Base-by-base conservation (phyloP, 495 filamentous ascomycete genomes). In the Aspergillus sclerotioniger region DNA sequence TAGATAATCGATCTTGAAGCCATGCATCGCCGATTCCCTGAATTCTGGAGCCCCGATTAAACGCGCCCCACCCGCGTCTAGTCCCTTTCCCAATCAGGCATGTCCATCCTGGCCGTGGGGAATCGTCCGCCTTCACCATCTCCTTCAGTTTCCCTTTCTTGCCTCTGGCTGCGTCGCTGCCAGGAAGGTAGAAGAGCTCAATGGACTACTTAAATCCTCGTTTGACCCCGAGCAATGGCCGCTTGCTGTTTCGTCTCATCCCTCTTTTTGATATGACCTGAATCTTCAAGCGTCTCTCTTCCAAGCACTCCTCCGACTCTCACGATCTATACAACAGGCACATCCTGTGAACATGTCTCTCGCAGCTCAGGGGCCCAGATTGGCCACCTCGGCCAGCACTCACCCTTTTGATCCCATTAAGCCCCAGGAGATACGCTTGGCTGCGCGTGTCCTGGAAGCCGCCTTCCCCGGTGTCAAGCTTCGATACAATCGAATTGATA, bases 391-490 rank as follows among this genome's bases (percentile, higher is more conserved):
- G 32, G 51, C 15, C 20, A 58, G 28, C 52, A 66, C 72, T 35
- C 76, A 79, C 60, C 76, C 76, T 0, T 76, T 79, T 47, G 74
- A 79, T 53, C 74, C 76, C 12, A 69, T 77, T 31, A 72, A 69
- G 6, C 70, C 74, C 13, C 70, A 67, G 51, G 76, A 79, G 60
- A 79, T 79, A 47, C 67, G 70, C 48, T 48, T 79, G 51, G 76
- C 68, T 8, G 70, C 72, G 6, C 69, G 67, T 25, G 63, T 79
- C 44, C 55, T 79, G 43, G 65, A 76, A 54, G 64, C 69, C 4
- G 65, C 74, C 13, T 76, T 79, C 45, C 67, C 74, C 0, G 73
- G 67, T 16, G 69, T 73, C 28, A 62, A 71, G 53, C 60, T 79
- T 54, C 72, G 76, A 10, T 74, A 75, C 52, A 79, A 79, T 57